phyloP scores from a whole-genome alignment of 257 asterid species.

The Capsicum chinense region DNA sequence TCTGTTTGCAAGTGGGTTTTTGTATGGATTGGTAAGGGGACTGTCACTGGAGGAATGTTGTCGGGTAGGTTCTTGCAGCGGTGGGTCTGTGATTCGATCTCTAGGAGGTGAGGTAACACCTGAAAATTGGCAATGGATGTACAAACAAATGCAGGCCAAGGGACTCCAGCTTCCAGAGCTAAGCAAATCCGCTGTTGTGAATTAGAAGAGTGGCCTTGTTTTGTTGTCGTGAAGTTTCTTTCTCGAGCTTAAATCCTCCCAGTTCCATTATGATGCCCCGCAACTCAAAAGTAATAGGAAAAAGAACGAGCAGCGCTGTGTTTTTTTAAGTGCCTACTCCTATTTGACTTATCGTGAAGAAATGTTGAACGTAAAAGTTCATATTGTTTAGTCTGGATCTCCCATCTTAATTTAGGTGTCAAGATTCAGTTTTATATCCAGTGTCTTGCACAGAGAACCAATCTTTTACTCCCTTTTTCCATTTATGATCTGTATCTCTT shows the following conservation, averaged over 20 bases:
- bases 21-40: conserved; percentile 87
- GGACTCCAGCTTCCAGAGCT: conserved; percentile 57
- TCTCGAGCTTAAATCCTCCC: neutral
- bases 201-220: neutral
- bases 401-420: neutral
- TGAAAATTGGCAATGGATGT: conserved; percentile 98
- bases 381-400: neutral
- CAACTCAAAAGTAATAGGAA: neutral
- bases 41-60: conserved; percentile 85
- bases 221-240: neutral
- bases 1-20: conserved; percentile 91
- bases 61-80: conserved; percentile 85
- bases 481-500: neutral
- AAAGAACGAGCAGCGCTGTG: neutral
- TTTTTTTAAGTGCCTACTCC: conserved; percentile 26
- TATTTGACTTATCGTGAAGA: conserved; percentile 24
- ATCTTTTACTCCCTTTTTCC: neutral
- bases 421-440: conserved; percentile 15
- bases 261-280: neutral
- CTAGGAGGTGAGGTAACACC: conserved; percentile 92
- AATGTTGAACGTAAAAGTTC: neutral
- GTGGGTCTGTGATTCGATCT: conserved; percentile 86
- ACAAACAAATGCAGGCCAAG: conserved; percentile 68
- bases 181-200: conserved; percentile 20
- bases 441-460: neutral